phyloP scores from a whole-genome alignment of 768 basidiomycete genomes.

The Serendipita indica region DNA sequence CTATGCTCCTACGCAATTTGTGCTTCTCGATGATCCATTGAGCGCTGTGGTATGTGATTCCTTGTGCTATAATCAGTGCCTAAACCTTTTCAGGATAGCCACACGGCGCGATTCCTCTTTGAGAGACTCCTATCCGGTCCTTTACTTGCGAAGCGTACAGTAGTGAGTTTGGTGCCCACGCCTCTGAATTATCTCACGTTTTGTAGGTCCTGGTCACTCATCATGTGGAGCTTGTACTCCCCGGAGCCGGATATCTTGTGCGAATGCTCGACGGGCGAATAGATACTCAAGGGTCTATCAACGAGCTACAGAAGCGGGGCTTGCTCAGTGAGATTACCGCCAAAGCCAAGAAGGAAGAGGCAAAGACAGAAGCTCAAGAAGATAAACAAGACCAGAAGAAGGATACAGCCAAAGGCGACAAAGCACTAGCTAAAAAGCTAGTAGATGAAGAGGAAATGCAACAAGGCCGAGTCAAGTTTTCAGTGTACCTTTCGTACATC shows the following conservation, averaged over 20 bases:
- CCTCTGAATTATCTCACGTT: background rate
- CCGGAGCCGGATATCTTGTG: conserved; percentile 26
- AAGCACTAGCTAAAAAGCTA: conserved; percentile 20
- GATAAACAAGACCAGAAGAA: conserved; percentile 19
- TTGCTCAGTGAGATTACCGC: conserved; percentile 25
- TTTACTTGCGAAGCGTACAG: conserved; percentile 21
- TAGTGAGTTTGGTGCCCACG: conserved; percentile 21
- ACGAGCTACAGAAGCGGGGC: conserved; percentile 24
- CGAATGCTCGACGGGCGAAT: conserved; percentile 30
- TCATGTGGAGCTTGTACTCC: conserved; percentile 30
- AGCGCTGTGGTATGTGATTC: conserved; percentile 18
- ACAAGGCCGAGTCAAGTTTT: conserved; percentile 70
- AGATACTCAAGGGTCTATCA: conserved; percentile 26
- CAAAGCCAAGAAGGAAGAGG: conserved; percentile 18
- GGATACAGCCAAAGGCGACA: conserved; percentile 19
- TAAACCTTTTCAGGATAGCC: conserved; percentile 18
- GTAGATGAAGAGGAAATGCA: conserved; percentile 70
- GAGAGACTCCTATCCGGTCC: conserved; percentile 20
- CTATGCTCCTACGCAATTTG: conserved; percentile 44
- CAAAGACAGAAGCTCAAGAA: conserved; percentile 18
- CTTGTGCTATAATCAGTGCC: background rate
- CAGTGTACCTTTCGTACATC: conserved; percentile 34
- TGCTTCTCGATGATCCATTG: conserved; percentile 22
- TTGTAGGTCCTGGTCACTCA: conserved; percentile 28
- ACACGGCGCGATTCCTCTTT: conserved; percentile 20